Evolutionary conservation across 768 basidiomycete genomes (phyloP).

Genomic region (Termitomyces heimii): DNA sequence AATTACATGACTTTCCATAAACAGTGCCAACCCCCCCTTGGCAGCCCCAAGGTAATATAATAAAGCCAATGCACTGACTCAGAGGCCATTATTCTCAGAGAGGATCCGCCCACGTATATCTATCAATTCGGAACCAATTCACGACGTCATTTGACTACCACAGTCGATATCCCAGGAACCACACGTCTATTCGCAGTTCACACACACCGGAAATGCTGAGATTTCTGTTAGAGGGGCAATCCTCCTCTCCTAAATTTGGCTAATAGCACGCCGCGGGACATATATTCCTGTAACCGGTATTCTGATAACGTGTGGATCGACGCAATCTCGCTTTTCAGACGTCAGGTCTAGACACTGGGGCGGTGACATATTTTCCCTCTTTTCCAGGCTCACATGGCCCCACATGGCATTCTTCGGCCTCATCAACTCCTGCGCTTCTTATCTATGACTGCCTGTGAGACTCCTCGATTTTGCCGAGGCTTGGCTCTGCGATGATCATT

Average conservation of each 20-base stretch:
- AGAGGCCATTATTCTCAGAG: background rate
- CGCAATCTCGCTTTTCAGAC: background rate
- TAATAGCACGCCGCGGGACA: background rate
- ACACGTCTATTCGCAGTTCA: background rate
- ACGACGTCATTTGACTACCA: constrained; percentile 2
- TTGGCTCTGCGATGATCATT: background rate
- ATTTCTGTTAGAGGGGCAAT: background rate
- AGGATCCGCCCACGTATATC: background rate
- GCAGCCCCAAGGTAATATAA: background rate
- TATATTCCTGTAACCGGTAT: background rate
- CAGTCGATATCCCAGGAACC: background rate
- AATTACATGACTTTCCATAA: constrained; percentile 1
- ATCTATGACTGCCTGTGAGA: background rate
- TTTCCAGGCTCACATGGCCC: background rate
- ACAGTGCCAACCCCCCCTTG: background rate
- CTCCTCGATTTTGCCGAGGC: background rate
- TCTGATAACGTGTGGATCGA: background rate
- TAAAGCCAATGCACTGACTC: background rate
- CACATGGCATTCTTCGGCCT: background rate
- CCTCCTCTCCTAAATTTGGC: background rate
- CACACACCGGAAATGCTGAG: background rate
- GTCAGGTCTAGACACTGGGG: background rate
- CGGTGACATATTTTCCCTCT: background rate
- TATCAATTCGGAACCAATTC: background rate
- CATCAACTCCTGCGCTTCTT: background rate